These are phyloP conservation scores for Rubus parviflorus DNA, from an alignment of 306 rosid genomes.

Conservation along the genomic window DNA sequence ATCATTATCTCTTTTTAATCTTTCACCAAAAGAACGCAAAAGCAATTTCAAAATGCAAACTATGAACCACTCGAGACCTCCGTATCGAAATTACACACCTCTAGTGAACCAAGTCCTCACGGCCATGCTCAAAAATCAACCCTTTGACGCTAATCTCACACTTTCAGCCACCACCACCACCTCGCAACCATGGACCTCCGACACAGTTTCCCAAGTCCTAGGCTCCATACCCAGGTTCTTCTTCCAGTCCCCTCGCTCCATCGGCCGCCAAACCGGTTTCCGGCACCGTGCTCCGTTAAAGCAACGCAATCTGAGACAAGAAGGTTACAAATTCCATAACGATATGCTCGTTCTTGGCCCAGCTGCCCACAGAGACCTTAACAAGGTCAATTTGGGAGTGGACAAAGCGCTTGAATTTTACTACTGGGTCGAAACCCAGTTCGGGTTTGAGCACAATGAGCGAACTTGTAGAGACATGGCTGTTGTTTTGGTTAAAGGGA, in stretches of 20 bases:
- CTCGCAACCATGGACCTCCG: slow-evolving; percentile 41
- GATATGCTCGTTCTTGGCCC: slow-evolving; percentile 71
- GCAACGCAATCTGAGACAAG: slow-evolving; percentile 57
- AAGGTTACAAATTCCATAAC: slow-evolving; percentile 31
- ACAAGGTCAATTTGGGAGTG: slow-evolving; percentile 45
- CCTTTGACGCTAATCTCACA: slow-evolving; percentile 42
- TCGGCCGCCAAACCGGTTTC: slow-evolving; percentile 54
- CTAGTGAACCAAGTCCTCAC: slow-evolving; percentile 57
- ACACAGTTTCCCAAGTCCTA: slow-evolving; percentile 53
- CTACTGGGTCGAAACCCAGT: slow-evolving; percentile 62
- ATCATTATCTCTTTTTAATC: not conserved
- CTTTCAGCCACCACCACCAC: slow-evolving; percentile 13
- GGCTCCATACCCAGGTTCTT: slow-evolving; percentile 59
- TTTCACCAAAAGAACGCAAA: not conserved
- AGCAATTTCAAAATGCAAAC: not conserved
- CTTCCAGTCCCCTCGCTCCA: slow-evolving; percentile 72
- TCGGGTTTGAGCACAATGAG: slow-evolving; percentile 57
- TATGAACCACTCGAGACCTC: slow-evolving; percentile 36
- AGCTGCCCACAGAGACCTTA: slow-evolving; percentile 59
- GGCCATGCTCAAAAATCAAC: slow-evolving; percentile 55
- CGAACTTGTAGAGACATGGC: slow-evolving; percentile 76
- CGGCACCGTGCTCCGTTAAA: slow-evolving; percentile 77
- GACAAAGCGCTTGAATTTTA: slow-evolving; percentile 69
- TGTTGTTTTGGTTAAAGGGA: slow-evolving; percentile 58
- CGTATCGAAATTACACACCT: slow-evolving; percentile 24